Base-by-base conservation (phyloP, 306 rosid species). In the Acacia acuminata region DNA sequence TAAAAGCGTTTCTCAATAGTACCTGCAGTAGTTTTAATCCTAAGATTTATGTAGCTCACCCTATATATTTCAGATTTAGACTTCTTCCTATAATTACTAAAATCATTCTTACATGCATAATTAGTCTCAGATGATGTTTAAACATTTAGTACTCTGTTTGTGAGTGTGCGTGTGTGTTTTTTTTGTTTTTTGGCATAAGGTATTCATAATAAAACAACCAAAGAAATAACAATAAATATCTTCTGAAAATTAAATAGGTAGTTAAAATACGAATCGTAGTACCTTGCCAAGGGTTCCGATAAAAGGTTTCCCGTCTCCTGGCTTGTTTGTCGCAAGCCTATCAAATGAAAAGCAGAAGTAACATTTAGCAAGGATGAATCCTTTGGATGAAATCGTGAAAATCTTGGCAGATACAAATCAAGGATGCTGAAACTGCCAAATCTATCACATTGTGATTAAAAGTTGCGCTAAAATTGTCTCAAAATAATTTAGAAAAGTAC, bases 201-300 rank as follows among this genome's bases (percentile, higher is more conserved):
- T 20, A 12, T 71, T 20, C 30, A 27, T 24, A 3, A 19, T n/a
- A 11, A 40, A 69, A 38, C 51, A 69, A 40, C 68, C 8, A 17
- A 48, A 45, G 45, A 66, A 47, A 40, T 42, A 64, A 10, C 16
- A 19, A 58, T 3, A 71, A 69, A 38, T n/a, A n/a, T 20, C 14
- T 67, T 9, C 45, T 36, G 73, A 68, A 68, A 36, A 66, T 66
- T 66, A 24, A 22, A 77, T 42, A 69, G 38, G 4, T 53, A 47
- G 25, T 4, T 38, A 10, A 36, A 64, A 53, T 60, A 70, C 13
- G n/a, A 79, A 79, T 77, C 83, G 30, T 90, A 93, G 25, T 92
- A 93, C 99, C 98, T 95, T 95, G 73, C 90, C 94, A 9, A 95
- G 98, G 20, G 63, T 55, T 75, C 92, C 91, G 45, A 95, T 81